These are phyloP conservation scores for Dillenia suffruticosa DNA, from an alignment of 164 flowering plant species.

Conservation along the genomic window DNA sequence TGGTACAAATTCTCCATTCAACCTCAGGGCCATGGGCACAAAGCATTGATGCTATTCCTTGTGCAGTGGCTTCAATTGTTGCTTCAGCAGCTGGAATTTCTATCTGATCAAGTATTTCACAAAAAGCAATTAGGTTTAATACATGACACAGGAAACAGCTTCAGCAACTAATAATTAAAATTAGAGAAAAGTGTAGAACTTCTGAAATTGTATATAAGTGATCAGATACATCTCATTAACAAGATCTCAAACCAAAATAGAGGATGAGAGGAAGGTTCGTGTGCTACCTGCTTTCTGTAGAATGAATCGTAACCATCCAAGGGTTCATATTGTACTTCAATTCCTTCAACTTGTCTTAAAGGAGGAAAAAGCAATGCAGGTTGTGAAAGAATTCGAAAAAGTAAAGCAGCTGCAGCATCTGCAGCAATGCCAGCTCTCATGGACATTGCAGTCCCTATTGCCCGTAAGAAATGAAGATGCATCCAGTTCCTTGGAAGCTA, in stretches of 20 bases:
- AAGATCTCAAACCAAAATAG: too few species aligned
- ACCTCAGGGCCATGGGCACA: slow-evolving; percentile 99
- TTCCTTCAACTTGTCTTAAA: slow-evolving; percentile 79
- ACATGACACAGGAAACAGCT: background rate
- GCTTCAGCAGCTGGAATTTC: slow-evolving; percentile 88
- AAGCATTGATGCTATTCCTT: slow-evolving; percentile 97
- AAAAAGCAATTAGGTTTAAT: slow-evolving; percentile 3
- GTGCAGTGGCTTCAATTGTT: slow-evolving; percentile 95
- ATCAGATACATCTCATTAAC: too few species aligned
- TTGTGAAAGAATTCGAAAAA: slow-evolving; percentile 91
- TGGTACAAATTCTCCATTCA: slow-evolving; percentile 98
- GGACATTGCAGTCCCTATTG: slow-evolving; percentile 96
- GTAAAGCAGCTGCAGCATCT: slow-evolving; percentile 96
- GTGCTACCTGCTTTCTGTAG: slow-evolving; percentile 63
- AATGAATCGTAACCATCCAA: slow-evolving; percentile 56
- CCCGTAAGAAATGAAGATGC: slow-evolving; percentile 97
- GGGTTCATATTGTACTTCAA: slow-evolving; percentile 76
- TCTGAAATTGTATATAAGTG: too few species aligned
- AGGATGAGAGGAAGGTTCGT: too few species aligned
- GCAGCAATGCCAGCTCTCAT: slow-evolving; percentile 97
- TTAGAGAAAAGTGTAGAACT: too few species aligned
- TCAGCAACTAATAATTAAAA: too few species aligned
- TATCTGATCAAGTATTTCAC: slow-evolving; percentile 35
- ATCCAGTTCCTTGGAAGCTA: slow-evolving; percentile 97
- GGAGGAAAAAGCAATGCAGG: slow-evolving; percentile 97